These are phyloP conservation scores for Coelastrella sp. DNA, from an alignment of 139 green algal species.

Conservation along the genomic window DNA sequence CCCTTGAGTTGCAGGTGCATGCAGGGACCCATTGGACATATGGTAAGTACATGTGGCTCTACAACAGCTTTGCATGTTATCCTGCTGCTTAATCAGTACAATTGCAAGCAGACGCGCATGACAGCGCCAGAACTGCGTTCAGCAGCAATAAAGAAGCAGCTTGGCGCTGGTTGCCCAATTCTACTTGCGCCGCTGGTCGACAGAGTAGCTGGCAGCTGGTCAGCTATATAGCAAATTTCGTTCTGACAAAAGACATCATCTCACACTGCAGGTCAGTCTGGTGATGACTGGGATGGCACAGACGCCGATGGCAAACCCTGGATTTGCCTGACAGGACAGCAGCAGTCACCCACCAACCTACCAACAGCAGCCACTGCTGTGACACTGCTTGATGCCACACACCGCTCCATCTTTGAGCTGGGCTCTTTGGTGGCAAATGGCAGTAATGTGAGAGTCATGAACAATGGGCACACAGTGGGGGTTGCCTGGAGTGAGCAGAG, in stretches of 20 bases:
- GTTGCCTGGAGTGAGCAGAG: background rate
- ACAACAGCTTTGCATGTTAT: background rate
- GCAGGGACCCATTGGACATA: conserved; percentile 29
- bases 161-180: background rate
- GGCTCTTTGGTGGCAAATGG: background rate
- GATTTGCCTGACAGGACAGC: conserved; percentile 7
- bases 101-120: no score
- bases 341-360: conserved; percentile 30
- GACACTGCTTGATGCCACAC: background rate
- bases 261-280: background rate
- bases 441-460: conserved; percentile 1
- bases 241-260: background rate
- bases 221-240: background rate
- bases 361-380: background rate
- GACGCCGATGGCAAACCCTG: background rate
- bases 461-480: conserved; percentile 15
- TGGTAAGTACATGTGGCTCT: background rate
- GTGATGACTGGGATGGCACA: conserved; percentile 8
- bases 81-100: background rate
- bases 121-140: no score
- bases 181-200: background rate
- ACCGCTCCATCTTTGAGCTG: background rate
- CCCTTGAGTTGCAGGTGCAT: background rate
- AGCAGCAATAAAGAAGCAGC: no score
- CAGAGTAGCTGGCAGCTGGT: background rate